Conservation (phyloP, 192 early-diverging fungal species). For the Dissophora globulifera region DNA sequence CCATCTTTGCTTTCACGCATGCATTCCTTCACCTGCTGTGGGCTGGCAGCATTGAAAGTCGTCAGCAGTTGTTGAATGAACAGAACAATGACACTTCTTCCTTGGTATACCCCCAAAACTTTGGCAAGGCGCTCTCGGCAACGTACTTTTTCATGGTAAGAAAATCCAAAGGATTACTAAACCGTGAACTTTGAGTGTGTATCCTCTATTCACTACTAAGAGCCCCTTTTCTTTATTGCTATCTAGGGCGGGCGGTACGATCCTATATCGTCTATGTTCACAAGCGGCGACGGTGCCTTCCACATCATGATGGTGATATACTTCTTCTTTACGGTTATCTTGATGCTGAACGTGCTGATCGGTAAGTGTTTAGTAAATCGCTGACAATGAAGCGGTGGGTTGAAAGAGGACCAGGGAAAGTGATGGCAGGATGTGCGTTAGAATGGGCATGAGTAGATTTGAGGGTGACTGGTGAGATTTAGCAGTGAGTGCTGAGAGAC, state of each 20-base stretch:
- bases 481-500: too few relatives aligned
- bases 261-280: not conserved
- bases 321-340: slow-evolving; percentile 32
- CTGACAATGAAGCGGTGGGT: too few relatives aligned
- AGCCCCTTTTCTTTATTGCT: not conserved
- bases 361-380: too few relatives aligned
- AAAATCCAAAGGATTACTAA: too few relatives aligned
- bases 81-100: not conserved
- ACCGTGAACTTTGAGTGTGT: not conserved
- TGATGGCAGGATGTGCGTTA: too few relatives aligned
- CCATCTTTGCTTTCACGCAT: slow-evolving; percentile 16
- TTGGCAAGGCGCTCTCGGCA: slow-evolving; percentile 1
- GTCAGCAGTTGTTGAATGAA: not conserved
- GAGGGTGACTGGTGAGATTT: too few relatives aligned
- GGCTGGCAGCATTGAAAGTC: slow-evolving; percentile 8
- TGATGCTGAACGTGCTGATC: slow-evolving; percentile 12
- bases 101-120: slow-evolving; percentile 2
- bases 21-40: slow-evolving; percentile 7
- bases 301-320: slow-evolving; percentile 33
- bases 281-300: slow-evolving; percentile 7
- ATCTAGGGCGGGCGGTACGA: slow-evolving; percentile 19
- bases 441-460: too few relatives aligned
- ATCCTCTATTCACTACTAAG: not conserved
- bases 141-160: slow-evolving; percentile 33
- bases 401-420: too few relatives aligned